A percentile compares a stretch with the other conserved stretches of the same genome.
Evolutionary conservation across 352 stramenopile genomes (phyloP).

Genomic region (Ophiocytium majus): DNA sequence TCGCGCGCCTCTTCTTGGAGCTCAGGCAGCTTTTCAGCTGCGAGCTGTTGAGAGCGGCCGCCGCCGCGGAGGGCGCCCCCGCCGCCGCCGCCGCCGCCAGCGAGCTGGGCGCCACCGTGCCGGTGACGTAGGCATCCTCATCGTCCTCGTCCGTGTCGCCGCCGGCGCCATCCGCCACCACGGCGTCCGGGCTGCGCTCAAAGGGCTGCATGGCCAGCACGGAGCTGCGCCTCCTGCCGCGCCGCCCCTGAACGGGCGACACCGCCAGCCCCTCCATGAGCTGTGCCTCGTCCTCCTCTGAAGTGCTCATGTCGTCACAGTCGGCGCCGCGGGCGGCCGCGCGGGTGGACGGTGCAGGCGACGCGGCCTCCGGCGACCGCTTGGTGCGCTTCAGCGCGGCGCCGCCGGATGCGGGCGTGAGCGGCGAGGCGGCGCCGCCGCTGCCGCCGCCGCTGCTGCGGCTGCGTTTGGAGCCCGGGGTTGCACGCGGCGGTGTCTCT

Average conservation of each 20-base stretch:
- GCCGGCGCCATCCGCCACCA: too few species aligned
- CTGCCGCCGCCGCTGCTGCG: neutral
- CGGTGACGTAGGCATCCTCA: too few species aligned
- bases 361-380: neutral
- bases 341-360: too few species aligned
- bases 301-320: too few species aligned
- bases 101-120: too few species aligned
- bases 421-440: too few species aligned
- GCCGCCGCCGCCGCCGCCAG: neutral
- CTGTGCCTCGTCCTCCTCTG: too few species aligned
- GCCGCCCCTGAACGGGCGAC: neutral
- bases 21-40: constrained; percentile 49
- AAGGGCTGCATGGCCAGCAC: neutral
- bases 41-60: neutral
- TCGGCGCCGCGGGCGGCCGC: neutral
- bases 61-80: too few species aligned
- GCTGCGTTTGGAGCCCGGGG: too few species aligned
- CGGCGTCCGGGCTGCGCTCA: neutral
- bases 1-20: constrained; percentile 29
- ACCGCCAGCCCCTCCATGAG: neutral
- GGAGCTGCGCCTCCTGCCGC: neutral
- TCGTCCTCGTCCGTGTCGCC: too few species aligned
- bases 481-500: neutral
- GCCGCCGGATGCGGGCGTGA: neutral
- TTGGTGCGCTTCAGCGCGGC: neutral